These are phyloP conservation scores for Hemisphaericaspora xylanilytica DNA, from an alignment of 1,139 yeast species.

Conservation along the genomic window DNA sequence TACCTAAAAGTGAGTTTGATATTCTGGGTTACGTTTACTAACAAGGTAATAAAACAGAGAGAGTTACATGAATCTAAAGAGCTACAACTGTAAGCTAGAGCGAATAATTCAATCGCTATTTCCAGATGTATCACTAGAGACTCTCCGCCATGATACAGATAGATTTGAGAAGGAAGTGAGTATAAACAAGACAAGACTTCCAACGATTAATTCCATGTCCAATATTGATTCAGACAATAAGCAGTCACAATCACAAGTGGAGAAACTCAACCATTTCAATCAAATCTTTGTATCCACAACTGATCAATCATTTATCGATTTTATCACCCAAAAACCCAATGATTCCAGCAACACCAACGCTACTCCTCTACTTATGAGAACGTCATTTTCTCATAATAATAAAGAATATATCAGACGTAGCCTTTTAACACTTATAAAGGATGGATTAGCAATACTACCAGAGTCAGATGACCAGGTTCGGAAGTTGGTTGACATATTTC, in stretches of 20 bases:
- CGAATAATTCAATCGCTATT: slow-evolving; percentile 15
- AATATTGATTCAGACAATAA: background rate
- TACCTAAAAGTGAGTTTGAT: background rate
- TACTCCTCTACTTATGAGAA: slow-evolving; percentile 3
- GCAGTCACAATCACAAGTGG: slow-evolving; percentile 2
- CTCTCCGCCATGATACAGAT: slow-evolving; percentile 16
- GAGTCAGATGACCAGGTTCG: slow-evolving; percentile 10
- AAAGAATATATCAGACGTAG: slow-evolving; percentile 7
- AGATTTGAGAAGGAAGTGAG: slow-evolving; percentile 15
- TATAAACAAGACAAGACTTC: slow-evolving; percentile 8
- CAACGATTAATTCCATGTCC: slow-evolving; percentile 3
- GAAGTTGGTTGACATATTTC: slow-evolving; percentile 13
- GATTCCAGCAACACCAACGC: slow-evolving; percentile 3
- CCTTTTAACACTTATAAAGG: slow-evolving; percentile 8
- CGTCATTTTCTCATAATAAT: slow-evolving; percentile 10
- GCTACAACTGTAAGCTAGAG: slow-evolving; percentile 18
- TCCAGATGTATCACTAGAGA: slow-evolving; percentile 13
- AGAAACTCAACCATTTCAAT: slow-evolving; percentile 11
- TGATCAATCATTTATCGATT: slow-evolving; percentile 19
- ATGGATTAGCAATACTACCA: slow-evolving; percentile 15
- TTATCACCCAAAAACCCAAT: slow-evolving; percentile 14
- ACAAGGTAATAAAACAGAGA: too few species aligned
- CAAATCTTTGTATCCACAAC: slow-evolving; percentile 16
- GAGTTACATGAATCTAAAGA: slow-evolving; percentile 7
- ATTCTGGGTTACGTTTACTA: too few species aligned